A percentile compares a stretch with the other conserved stretches of the same genome.
Evolutionary conservation across 225 moss, liverwort and hornwort genomes (phyloP).

Genomic region (Rhytidiadelphus loreus): DNA sequence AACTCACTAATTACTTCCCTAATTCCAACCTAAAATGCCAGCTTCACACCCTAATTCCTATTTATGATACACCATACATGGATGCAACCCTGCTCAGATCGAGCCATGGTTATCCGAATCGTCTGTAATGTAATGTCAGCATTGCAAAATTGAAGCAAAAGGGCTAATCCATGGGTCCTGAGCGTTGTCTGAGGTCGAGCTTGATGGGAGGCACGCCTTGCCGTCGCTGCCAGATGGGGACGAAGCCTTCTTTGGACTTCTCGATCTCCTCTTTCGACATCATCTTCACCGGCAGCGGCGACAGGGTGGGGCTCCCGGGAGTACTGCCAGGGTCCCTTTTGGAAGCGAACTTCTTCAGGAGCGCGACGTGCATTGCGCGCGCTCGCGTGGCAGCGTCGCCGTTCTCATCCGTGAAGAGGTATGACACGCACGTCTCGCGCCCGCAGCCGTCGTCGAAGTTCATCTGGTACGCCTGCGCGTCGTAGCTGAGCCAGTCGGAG

Average conservation of each 20-base stretch:
- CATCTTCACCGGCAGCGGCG: conserved; percentile 22
- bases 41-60: background rate
- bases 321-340: background rate
- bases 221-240: conserved; percentile 34
- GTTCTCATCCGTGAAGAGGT: background rate
- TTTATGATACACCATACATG: conserved; percentile 10
- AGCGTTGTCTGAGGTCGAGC: conserved; percentile 37
- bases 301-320: background rate
- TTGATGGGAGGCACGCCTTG: conserved; percentile 24
- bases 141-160: background rate
- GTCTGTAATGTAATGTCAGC: background rate
- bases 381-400: background rate
- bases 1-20: background rate
- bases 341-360: conserved; percentile 11
- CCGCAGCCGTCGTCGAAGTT: conserved; percentile 43
- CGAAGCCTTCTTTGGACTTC: conserved; percentile 16
- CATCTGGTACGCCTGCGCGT: conserved; percentile 22
- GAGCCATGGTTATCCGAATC: background rate
- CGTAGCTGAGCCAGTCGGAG: conserved; percentile 29
- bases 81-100: background rate
- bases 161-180: background rate
- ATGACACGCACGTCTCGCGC: conserved; percentile 8
- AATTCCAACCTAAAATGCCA: background rate
- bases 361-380: conserved; percentile 18
- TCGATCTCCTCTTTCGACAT: conserved; percentile 28